Conservation (phyloP, 495 filamentous ascomycete genomes). For the Lophiostoma macrostomum region DNA sequence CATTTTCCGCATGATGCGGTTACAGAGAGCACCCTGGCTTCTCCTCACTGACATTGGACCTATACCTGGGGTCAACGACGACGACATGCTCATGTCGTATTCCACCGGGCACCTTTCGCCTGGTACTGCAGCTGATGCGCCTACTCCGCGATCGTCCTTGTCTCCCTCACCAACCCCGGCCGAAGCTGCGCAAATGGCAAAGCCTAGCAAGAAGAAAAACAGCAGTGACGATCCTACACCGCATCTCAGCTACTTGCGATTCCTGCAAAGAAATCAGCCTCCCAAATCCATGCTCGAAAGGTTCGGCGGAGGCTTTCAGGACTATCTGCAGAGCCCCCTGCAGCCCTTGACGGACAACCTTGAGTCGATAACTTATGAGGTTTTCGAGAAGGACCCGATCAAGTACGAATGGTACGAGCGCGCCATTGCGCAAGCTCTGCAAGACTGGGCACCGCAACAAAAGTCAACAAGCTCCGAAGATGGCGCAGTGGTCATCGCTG, state of each 20-base stretch:
- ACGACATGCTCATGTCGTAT: slow-evolving; percentile 37
- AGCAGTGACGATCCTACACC: slow-evolving; percentile 54
- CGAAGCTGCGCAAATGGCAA: slow-evolving; percentile 57
- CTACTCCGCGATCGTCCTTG: slow-evolving; percentile 32
- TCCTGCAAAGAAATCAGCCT: slow-evolving; percentile 81
- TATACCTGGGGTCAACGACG: slow-evolving; percentile 52
- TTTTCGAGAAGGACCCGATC: slow-evolving; percentile 96
- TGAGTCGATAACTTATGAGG: slow-evolving; percentile 95
- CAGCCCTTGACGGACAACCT: slow-evolving; percentile 95
- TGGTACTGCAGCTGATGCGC: slow-evolving; percentile 46
- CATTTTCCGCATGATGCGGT: slow-evolving; percentile 77
- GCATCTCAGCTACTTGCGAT: slow-evolving; percentile 76
- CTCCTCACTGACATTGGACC: slow-evolving; percentile 75
- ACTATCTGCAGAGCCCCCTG: slow-evolving; percentile 90
- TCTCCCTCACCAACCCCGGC: slow-evolving; percentile 45
- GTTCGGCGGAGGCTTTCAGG: slow-evolving; percentile 78
- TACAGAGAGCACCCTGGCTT: slow-evolving; percentile 75
- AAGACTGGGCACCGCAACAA: slow-evolving; percentile 69
- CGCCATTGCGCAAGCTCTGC: slow-evolving; percentile 75
- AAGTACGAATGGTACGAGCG: slow-evolving; percentile 96
- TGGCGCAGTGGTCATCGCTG: slow-evolving; percentile 75
- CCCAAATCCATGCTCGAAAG: slow-evolving; percentile 59
- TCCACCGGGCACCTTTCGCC: slow-evolving; percentile 42
- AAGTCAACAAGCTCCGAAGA: slow-evolving; percentile 68
- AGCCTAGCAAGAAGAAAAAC: slow-evolving; percentile 43